Evolutionary conservation across 352 stramenopile genomes (phyloP), one percentile per base, ranked within the genome.

Genomic region (Pythium brassicae): DNA sequence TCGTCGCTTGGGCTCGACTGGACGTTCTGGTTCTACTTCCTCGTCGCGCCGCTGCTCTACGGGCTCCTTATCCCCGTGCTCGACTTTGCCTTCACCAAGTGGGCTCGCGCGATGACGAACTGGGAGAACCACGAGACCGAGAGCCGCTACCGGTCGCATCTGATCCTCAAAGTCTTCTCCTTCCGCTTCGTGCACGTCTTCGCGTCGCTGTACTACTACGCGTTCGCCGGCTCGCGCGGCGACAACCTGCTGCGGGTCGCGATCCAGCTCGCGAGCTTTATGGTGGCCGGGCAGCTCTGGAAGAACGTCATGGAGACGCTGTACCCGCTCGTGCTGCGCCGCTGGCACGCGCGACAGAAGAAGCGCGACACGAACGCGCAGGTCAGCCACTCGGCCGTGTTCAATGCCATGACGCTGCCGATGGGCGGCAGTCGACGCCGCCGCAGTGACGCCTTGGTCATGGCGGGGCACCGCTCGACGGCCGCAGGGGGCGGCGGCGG

Each of bases 111-210:
- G 17, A 72, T 99, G 32, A 99, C 96, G 60, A 84, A 98, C 61
- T 98, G 87, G 74, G 92, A 98, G 69, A 97, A 97, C 68, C 92
- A 98, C 72, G 63, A 68, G 53, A 98, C 89, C 22, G 78, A 93
- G 63, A 87, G 74, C 26, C 69, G 60, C 23, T 89, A 96, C 63
- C 77, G 90, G 50, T 96, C 91, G 63, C 78, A 92, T 27, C 76
- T 99, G 54, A 99, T 99, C 62, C 92, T 98, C 66, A 99, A 99
- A 76, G 96, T 98, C 1, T 98, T 99, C 66, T 89, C 95, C 7
- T 99, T 99, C 68, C 87, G 94, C 47, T 99, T 98, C 58, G 87
- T 98, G 10, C 97, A 97, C 70, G 95, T 98, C 48, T 98, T 98
- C 66, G 89, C 93, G 26, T 96, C 89, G 47, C 76, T 98, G 17